Evolutionary conservation across 192 early-diverging fungal genomes (phyloP), one percentile per base, ranked within the genome.

Genomic region (Glomus cerebriforme): DNA sequence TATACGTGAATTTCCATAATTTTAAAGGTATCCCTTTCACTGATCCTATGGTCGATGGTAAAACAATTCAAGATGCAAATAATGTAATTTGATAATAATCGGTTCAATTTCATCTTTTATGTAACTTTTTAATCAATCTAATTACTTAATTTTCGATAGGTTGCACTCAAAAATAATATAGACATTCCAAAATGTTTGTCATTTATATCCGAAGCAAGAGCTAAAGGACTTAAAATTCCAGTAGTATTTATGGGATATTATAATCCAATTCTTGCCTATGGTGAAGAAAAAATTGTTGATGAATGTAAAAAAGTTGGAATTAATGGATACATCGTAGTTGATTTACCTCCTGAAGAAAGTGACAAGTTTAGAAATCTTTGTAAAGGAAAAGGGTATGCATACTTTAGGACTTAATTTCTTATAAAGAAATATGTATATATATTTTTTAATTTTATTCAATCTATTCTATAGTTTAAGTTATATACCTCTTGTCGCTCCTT

Each of bases 181-280:
- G 94, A 96, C 84, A 91, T 99, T 65, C 80, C 90, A 17, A 84
- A 86, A 80, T 97, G 97, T 86, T 84, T 98, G 58, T 86, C 89
- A 37, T 89, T 92, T 75, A 96, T 98, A 43, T 81, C 85, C 27
- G 82, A 92, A 81, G 97, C 98, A 1, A 92, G 97, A 64, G 77
- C 85, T 39, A 87, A 87, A 45, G 98, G 98, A 12, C 90, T 99
- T 34, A 91, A 87, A 73, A 90, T 94, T 22, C 98, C 98, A 5
- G 88, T 99, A 59, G 88, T 99, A 27, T 95, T 99, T 79, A 99
- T 99, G 97, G 98, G 97, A 32, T 99, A 99, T 91, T 98, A 95
- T 88, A 99, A 99, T 86, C 96, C 98, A 54, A 92, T 98, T 75
- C 89, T 96, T 77, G 94, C 91, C 80, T 99, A 97, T 83, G 98